phyloP scores from a whole-genome alignment of 306 rosid species.

The Vigna trinervia region DNA sequence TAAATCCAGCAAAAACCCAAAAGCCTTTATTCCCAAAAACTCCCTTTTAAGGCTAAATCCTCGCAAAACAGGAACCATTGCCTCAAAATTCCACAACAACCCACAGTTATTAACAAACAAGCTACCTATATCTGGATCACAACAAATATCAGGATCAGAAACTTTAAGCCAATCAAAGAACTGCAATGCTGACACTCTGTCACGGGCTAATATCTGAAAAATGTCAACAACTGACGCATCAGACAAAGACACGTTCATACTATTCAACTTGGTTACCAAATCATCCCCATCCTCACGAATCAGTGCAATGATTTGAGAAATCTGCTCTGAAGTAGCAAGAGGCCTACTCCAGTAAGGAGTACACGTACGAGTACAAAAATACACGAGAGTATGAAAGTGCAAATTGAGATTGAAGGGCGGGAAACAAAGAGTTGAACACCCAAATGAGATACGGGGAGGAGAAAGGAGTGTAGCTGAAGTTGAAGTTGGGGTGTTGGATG shows the following conservation, averaged over 20 bases:
- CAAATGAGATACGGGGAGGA: conserved; percentile 35
- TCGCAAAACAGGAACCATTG: conserved; percentile 57
- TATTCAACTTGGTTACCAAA: conserved; percentile 57
- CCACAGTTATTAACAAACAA: conserved; percentile 74
- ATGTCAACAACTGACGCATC: conserved; percentile 42
- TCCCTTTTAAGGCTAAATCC: conserved; percentile 43
- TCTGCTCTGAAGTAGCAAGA: conserved; percentile 43
- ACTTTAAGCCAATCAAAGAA: conserved; percentile 65
- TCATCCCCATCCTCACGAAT: conserved; percentile 53
- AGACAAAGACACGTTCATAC: conserved; percentile 55
- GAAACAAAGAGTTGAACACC: conserved; percentile 39
- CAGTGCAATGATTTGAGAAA: conserved; percentile 56
- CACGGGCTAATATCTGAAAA: conserved; percentile 50
- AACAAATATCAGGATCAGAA: conserved; percentile 45
- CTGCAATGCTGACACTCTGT: conserved; percentile 58
- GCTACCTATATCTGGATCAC: conserved; percentile 54
- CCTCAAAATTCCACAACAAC: conserved; percentile 60
- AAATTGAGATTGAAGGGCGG: conserved; percentile 6
- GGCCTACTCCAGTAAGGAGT: conserved; percentile 38
- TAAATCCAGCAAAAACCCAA: conserved; percentile 61
- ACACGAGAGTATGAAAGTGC: conserved; percentile 19
- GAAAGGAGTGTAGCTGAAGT: not conserved
- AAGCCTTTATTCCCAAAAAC: conserved; percentile 53
- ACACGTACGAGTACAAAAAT: conserved; percentile 44
- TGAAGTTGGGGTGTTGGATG: conserved; percentile 38